phyloP scores from a whole-genome alignment of 306 rosid genomes.

The Cucumis cinereus region DNA sequence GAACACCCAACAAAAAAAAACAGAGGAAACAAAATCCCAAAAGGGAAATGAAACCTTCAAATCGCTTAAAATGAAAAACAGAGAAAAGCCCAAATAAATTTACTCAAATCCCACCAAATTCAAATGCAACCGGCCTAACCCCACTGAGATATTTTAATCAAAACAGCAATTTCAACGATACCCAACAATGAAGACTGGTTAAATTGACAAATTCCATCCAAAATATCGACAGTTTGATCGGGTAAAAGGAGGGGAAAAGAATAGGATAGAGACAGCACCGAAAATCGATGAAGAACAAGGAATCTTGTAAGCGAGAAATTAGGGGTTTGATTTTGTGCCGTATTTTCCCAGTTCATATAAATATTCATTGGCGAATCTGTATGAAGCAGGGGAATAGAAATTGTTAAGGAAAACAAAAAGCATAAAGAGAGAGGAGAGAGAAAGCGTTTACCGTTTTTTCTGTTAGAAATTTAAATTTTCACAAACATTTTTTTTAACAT shows the following conservation, averaged over 20 bases:
- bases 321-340: neutral
- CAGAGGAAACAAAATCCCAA: neutral
- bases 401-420: neutral
- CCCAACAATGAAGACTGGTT: conserved; percentile 8
- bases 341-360: neutral
- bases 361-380: neutral
- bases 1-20: neutral
- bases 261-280: neutral
- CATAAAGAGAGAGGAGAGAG: neutral
- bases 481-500: neutral
- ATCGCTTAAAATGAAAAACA: neutral
- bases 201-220: conserved; percentile 9
- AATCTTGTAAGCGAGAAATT: neutral
- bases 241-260: neutral
- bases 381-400: neutral
- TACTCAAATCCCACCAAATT: neutral
- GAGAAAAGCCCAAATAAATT: neutral
- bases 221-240: neutral
- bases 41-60: neutral
- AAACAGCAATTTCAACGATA: conserved; percentile 7
- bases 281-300: neutral
- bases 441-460: conserved; percentile 12
- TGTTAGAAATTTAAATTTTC: neutral
- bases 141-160: neutral
- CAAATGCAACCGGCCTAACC: neutral